Evolutionary conservation across 106 monocot genomes (phyloP).

Genomic region (Acorus calamus): DNA sequence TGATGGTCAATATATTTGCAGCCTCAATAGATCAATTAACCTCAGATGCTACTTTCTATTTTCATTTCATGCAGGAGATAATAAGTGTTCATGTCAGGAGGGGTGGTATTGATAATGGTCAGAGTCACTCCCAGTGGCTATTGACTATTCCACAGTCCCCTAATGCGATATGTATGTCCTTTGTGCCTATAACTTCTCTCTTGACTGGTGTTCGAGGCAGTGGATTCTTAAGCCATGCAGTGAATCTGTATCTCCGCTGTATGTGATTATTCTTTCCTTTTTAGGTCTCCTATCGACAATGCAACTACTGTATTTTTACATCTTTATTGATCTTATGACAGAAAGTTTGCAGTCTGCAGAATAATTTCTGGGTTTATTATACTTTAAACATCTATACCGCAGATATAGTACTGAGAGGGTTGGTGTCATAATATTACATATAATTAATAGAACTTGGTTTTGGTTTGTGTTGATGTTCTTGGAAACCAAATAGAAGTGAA

Average conservation of each 20-base stretch:
- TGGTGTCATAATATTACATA: no score
- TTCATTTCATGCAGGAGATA: constrained; percentile 34
- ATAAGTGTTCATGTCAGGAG: constrained; percentile 45
- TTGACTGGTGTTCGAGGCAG: constrained; percentile 50
- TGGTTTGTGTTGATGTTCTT: no score
- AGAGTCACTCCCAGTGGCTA: constrained; percentile 62
- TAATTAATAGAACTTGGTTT: no score
- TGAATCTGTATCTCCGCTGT: constrained; percentile 85
- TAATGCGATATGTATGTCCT: constrained; percentile 56
- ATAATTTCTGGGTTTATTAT: no score
- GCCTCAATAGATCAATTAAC: not conserved
- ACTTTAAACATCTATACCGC: no score
- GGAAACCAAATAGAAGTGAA: no score
- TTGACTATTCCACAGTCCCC: constrained; percentile 49
- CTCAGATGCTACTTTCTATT: not conserved
- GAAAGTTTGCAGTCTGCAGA: no score
- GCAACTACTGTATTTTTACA: no score
- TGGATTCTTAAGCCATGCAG: constrained; percentile 71
- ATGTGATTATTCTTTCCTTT: constrained; percentile 10
- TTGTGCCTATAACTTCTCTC: constrained; percentile 65
- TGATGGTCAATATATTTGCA: not conserved
- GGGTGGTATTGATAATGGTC: constrained; percentile 44
- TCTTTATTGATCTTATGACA: no score
- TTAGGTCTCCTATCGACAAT: no score
- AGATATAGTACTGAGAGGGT: no score